Conservation (phyloP, 257 asterid genomes). For the Petunia axillaris region DNA sequence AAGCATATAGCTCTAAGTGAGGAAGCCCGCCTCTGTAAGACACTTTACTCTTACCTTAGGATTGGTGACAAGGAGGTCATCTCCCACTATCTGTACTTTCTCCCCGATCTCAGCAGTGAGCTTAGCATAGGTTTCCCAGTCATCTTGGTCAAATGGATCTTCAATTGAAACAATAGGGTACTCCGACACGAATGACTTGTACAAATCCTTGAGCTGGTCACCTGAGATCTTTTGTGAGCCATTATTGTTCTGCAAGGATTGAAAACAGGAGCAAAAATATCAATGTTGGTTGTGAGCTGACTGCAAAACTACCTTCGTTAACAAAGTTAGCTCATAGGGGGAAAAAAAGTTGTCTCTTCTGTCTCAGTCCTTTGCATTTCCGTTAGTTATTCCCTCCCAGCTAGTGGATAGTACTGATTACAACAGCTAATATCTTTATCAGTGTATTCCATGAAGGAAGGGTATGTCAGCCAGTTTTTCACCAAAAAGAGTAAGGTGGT, state of each 20-base stretch:
- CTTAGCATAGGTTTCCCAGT: constrained; percentile 88
- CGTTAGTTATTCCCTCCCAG: no score
- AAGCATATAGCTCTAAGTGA: background rate
- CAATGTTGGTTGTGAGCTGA: background rate
- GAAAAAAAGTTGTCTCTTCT: background rate
- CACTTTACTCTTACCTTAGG: constrained; percentile 61
- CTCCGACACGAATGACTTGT: constrained; percentile 80
- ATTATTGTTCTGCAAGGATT: constrained; percentile 64
- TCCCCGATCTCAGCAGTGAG: constrained; percentile 71
- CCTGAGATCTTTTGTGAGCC: constrained; percentile 86
- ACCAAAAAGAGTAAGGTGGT: no score
- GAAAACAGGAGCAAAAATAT: background rate
- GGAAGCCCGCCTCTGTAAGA: background rate
- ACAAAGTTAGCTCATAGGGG: background rate
- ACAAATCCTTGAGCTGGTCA: constrained; percentile 87
- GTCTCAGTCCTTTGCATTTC: no score
- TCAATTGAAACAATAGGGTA: constrained; percentile 98
- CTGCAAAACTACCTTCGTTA: background rate
- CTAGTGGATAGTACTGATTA: no score
- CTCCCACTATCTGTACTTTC: constrained; percentile 94
- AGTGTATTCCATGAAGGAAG: no score
- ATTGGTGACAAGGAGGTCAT: constrained; percentile 94
- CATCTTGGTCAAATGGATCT: constrained; percentile 98
- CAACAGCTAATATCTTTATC: no score
- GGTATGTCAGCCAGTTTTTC: no score